These are phyloP conservation scores for Phytophthora sp. DNA, from an alignment of 352 stramenopile species.

Conservation along the genomic window DNA sequence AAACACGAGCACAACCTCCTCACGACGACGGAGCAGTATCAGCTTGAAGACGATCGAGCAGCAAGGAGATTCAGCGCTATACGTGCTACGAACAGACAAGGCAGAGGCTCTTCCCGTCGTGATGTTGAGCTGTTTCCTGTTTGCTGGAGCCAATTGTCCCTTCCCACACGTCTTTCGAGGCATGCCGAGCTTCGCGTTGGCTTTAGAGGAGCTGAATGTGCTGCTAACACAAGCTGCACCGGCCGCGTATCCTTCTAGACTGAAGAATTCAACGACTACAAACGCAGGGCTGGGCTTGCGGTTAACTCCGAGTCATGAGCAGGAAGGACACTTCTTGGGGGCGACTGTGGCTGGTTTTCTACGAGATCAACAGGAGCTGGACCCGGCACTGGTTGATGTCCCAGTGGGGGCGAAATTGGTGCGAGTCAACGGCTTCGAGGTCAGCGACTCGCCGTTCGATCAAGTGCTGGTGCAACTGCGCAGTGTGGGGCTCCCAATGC, in stretches of 20 bases:
- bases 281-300: slow-evolving; percentile 61
- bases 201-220: slow-evolving; percentile 75
- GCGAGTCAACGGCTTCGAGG: slow-evolving; percentile 76
- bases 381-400: slow-evolving; percentile 62
- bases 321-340: slow-evolving; percentile 67
- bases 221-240: slow-evolving; percentile 50
- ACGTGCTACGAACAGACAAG: slow-evolving; percentile 39
- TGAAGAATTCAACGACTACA: slow-evolving; percentile 66
- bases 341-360: slow-evolving; percentile 75
- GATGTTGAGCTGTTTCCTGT: slow-evolving; percentile 72
- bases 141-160: slow-evolving; percentile 74
- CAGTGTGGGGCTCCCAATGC: slow-evolving; percentile 53
- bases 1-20: slow-evolving; percentile 11
- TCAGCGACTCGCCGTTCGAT: slow-evolving; percentile 66
- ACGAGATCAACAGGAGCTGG: slow-evolving; percentile 58
- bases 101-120: slow-evolving; percentile 53
- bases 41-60: slow-evolving; percentile 27
- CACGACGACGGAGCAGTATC: slow-evolving; percentile 19
- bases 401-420: slow-evolving; percentile 69
- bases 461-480: slow-evolving; percentile 64
- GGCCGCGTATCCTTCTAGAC: slow-evolving; percentile 66
- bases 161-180: slow-evolving; percentile 73
- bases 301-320: slow-evolving; percentile 63
- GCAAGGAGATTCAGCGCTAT: slow-evolving; percentile 31
- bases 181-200: slow-evolving; percentile 76